These are phyloP conservation scores for Solanum habrochaites DNA, from an alignment of 257 asterid species.

Conservation along the genomic window DNA sequence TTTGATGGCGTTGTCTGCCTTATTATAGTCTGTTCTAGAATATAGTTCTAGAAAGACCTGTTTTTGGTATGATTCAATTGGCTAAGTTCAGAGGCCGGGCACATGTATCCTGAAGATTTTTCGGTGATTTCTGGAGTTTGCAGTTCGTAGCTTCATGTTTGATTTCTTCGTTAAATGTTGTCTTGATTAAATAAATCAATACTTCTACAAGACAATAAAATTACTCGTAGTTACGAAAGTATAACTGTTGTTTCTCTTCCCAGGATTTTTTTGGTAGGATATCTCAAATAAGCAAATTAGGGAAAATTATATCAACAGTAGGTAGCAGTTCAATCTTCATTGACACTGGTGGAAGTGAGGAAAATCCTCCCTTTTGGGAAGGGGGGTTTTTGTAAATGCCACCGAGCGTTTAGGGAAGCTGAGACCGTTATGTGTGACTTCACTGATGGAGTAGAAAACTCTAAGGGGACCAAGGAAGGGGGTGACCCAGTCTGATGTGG, in stretches of 20 bases:
- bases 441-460: conserved; percentile 24
- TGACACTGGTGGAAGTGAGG: conserved; percentile 23
- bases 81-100: not conserved
- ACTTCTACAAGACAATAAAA: not conserved
- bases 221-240: not conserved
- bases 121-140: not conserved
- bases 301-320: conserved; percentile 22
- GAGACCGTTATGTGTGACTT: conserved; percentile 26
- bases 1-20: not conserved
- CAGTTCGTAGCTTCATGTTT: not conserved
- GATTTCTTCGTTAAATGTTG: not conserved
- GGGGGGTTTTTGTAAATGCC: conserved; percentile 44
- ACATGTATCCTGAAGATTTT: not conserved
- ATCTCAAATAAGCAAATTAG: conserved; percentile 2
- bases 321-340: conserved; percentile 28
- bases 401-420: conserved; percentile 16
- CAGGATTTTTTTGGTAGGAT: conserved; percentile 20
- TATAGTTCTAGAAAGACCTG: not conserved
- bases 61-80: not conserved
- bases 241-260: not conserved
- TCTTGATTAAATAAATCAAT: not conserved
- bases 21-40: not conserved
- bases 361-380: conserved; percentile 49
- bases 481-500: conserved; percentile 14
- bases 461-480: not conserved